Base-by-base conservation (phyloP, 139 green algal genomes). In the Chlorella vulgaris region DNA sequence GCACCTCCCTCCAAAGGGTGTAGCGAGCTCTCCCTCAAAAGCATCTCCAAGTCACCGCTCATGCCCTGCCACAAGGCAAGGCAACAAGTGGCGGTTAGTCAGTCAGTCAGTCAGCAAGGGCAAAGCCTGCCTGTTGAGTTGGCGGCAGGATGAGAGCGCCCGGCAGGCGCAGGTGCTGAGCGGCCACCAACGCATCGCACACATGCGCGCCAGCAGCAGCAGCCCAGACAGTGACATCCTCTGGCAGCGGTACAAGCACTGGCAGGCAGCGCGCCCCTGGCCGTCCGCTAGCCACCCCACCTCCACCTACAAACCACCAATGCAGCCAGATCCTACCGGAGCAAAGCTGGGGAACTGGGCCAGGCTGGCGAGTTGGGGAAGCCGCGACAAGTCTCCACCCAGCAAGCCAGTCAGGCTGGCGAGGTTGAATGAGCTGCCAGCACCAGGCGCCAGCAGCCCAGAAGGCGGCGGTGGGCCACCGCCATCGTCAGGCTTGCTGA, bases 41-140 rank as follows among this genome's bases (percentile, higher is more conserved):
- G 76, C 50, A 61, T n/a, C 62, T 89, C 80, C 71, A 89, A 78
- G n/a, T 88, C 85, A 15, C 68, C 82, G 65, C 85, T 89, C 53
- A 75, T 75, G 69, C 74, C 74, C 36, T 76, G 63, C 21, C 55
- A 31, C 22, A 6, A 1, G 7, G 15, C 7, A 69, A 53, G 35
- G 36, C 2, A 39, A 4, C n/a, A 38, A 53, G 26, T 7, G 36
- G 26, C 35, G 61, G n/a, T n/a, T n/a, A n/a, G n/a, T n/a, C n/a
- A n/a, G n/a, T n/a, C n/a, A n/a, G n/a, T n/a, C n/a, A n/a, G n/a
- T n/a, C n/a, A 26, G 33, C 63, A n/a, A n/a, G 26, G 7, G 63
- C 29, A 28, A 28, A 31, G 31, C 63, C 63, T 13, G 60, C 21
- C 15, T 7, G 22, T 68, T 21, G 60, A 7, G 22, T 7, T 60